Conservation (phyloP, 768 basidiomycete genomes). For the Phlebiopsis flavidoalba region DNA sequence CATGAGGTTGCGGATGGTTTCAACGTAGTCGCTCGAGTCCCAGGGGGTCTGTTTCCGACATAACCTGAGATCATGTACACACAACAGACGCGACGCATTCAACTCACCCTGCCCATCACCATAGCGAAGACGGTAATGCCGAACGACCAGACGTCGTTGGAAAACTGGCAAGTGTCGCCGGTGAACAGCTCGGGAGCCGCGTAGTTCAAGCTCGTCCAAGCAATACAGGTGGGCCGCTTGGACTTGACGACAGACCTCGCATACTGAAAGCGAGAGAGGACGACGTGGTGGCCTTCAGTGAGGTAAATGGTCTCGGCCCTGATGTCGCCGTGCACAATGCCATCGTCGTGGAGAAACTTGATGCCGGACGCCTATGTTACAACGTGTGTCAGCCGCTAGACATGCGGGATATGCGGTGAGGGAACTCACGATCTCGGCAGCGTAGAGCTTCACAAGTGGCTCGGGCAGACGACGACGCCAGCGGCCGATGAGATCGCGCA, state of each 20-base stretch:
- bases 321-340: slow-evolving; percentile 25
- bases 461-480: slow-evolving; percentile 9
- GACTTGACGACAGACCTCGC: slow-evolving; percentile 5
- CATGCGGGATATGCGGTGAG: no score
- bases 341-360: slow-evolving; percentile 16
- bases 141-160: slow-evolving; percentile 41
- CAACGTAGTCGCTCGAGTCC: no score
- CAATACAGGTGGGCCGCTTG: neutral
- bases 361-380: neutral
- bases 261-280: slow-evolving; percentile 22
- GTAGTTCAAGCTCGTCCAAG: neutral
- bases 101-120: slow-evolving; percentile 17
- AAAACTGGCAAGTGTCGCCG: slow-evolving; percentile 31
- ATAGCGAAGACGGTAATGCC: slow-evolving; percentile 25
- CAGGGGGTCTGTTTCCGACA: no score
- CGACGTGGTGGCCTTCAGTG: slow-evolving; percentile 17
- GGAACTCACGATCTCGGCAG: neutral
- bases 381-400: no score
- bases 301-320: slow-evolving; percentile 27
- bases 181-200: neutral
- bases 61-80: no score
- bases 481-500: neutral
- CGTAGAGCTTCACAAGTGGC: slow-evolving; percentile 11
- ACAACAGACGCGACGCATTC: no score
- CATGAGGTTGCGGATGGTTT: no score